Percentiles rank a stretch among this genome's conserved stretches.
phyloP scores from a whole-genome alignment of 306 rosid genomes.

The Myrica gale region DNA sequence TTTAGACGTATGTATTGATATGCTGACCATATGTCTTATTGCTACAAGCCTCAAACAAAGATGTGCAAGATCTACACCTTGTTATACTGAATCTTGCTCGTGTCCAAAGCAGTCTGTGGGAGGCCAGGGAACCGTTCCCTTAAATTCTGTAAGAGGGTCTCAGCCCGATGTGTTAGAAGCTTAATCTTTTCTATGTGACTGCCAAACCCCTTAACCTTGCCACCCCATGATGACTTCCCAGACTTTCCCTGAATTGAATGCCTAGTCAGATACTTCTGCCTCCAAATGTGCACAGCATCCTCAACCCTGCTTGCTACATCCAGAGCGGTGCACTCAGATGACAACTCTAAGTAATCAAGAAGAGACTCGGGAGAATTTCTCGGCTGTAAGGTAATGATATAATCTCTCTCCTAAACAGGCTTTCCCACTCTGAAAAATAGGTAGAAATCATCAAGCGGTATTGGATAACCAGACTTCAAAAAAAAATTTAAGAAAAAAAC shows the following conservation, averaged over 20 bases:
- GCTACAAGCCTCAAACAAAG: neutral
- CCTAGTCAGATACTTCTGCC: slow-evolving; percentile 31
- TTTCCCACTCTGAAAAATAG: slow-evolving; percentile 39
- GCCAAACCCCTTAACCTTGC: slow-evolving; percentile 38
- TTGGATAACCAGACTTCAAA: neutral
- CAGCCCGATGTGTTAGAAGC: slow-evolving; percentile 43
- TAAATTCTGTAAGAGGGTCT: slow-evolving; percentile 36
- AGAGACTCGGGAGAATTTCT: slow-evolving; percentile 47
- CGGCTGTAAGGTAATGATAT: slow-evolving; percentile 32
- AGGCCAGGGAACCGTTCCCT: slow-evolving; percentile 44
- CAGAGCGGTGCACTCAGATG: slow-evolving; percentile 43
- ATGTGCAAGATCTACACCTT: slow-evolving; percentile 29
- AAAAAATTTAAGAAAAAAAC: neutral
- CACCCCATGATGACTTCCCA: slow-evolving; percentile 45
- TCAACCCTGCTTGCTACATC: slow-evolving; percentile 52
- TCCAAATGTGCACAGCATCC: slow-evolving; percentile 52
- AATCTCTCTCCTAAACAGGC: slow-evolving; percentile 37
- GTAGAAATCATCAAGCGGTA: neutral
- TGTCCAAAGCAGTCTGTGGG: slow-evolving; percentile 50
- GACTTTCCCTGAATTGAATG: slow-evolving; percentile 19
- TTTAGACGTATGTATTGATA: neutral
- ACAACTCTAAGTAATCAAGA: slow-evolving; percentile 46
- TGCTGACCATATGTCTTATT: neutral
- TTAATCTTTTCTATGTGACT: slow-evolving; percentile 30
- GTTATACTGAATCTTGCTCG: slow-evolving; percentile 49